Percentiles rank a stretch among this genome's conserved stretches.
Evolutionary conservation across 2,329 filamentous ascomycete species (phyloP).

Genomic region (Didymella glomerata): DNA sequence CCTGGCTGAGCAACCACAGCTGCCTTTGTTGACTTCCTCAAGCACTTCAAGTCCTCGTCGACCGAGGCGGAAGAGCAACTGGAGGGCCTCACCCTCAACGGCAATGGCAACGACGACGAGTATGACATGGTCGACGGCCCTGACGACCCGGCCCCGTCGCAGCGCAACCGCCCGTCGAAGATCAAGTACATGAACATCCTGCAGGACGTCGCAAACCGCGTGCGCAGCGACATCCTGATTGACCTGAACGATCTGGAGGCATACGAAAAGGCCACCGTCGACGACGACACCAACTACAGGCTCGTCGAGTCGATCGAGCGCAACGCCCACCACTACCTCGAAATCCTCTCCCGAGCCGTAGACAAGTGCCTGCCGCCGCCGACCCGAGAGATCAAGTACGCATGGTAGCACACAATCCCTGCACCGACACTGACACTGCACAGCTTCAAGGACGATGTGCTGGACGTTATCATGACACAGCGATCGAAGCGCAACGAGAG

Average conservation of each 20-base stretch:
- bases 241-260: slow-evolving; percentile 86
- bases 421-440: slow-evolving; percentile 34
- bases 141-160: slow-evolving; percentile 64
- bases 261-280: slow-evolving; percentile 74
- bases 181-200: slow-evolving; percentile 89
- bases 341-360: slow-evolving; percentile 86
- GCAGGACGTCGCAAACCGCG: slow-evolving; percentile 85
- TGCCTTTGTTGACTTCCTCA: slow-evolving; percentile 87
- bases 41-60: slow-evolving; percentile 84
- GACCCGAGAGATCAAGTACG: slow-evolving; percentile 77
- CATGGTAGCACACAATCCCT: neutral
- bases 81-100: slow-evolving; percentile 84
- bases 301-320: slow-evolving; percentile 85
- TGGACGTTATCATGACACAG: slow-evolving; percentile 96
- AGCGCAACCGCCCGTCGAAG: slow-evolving; percentile 62
- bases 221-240: slow-evolving; percentile 78
- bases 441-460: slow-evolving; percentile 95
- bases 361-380: slow-evolving; percentile 86
- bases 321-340: slow-evolving; percentile 95
- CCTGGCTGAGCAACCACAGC: slow-evolving; percentile 59
- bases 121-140: slow-evolving; percentile 92
- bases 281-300: slow-evolving; percentile 68
- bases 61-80: slow-evolving; percentile 80
- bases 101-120: slow-evolving; percentile 85
- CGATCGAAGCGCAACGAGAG: slow-evolving; percentile 85